These are phyloP conservation scores for Ampelocalamus luodianensis DNA, from an alignment of 176 grass and related monocot species.

Conservation along the genomic window DNA sequence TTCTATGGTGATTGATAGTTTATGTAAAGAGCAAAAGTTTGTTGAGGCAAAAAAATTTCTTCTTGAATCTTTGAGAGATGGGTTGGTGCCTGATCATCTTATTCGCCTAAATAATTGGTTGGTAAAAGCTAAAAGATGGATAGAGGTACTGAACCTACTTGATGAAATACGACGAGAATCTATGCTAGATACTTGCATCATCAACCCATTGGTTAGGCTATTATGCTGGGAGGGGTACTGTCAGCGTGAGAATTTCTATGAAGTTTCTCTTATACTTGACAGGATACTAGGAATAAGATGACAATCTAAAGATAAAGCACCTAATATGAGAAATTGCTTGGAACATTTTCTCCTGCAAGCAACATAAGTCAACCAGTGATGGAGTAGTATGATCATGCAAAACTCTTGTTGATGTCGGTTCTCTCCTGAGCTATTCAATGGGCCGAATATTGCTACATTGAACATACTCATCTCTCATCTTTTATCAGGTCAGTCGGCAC, in stretches of 20 bases:
- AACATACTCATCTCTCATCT: slow-evolving; percentile 2
- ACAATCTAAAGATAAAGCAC: slow-evolving; percentile 20
- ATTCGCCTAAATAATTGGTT: slow-evolving; percentile 59
- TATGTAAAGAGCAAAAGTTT: slow-evolving; percentile 55
- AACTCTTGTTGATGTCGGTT: neutral
- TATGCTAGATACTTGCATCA: slow-evolving; percentile 45
- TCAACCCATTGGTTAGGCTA: slow-evolving; percentile 50
- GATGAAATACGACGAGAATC: slow-evolving; percentile 47
- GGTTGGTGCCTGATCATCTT: slow-evolving; percentile 58
- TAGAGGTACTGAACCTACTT: slow-evolving; percentile 44
- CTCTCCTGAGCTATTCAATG: slow-evolving; percentile 4
- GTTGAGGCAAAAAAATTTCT: slow-evolving; percentile 41
- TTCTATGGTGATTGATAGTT: slow-evolving; percentile 59
- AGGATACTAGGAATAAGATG: slow-evolving; percentile 53
- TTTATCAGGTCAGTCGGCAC: slow-evolving; percentile 31
- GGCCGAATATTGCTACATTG: neutral
- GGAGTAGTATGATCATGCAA: neutral
- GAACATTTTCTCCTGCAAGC: slow-evolving; percentile 22
- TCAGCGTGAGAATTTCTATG: slow-evolving; percentile 36
- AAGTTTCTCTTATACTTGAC: slow-evolving; percentile 56
- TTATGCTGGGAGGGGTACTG: slow-evolving; percentile 62
- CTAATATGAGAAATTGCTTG: neutral
- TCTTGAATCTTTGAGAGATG: slow-evolving; percentile 28
- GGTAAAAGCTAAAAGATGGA: slow-evolving; percentile 50
- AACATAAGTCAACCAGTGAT: slow-evolving; percentile 8